Base-by-base conservation (phyloP, 768 basidiomycete species). In the Auriculariales sp. region DNA sequence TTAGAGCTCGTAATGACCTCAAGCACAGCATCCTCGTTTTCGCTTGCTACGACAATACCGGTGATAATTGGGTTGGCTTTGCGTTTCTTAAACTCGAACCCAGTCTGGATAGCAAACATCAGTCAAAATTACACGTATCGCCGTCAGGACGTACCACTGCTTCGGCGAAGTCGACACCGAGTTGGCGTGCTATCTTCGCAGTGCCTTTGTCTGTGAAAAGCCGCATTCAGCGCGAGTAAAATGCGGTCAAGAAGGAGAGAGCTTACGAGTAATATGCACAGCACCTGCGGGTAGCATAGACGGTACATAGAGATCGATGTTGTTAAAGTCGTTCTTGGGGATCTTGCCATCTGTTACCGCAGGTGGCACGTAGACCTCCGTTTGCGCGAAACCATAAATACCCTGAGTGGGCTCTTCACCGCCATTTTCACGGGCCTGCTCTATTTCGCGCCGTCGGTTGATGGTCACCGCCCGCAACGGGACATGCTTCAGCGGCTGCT, bases 51-150 rank as follows among this genome's bases (percentile, higher is more conserved):
- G 25, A 98, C 91, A 2, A 99, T 73, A 10, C 94, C 94, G 48
- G 81, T 76, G 28, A 94, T 68, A 52, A 89, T 69, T 3, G 94
- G 94, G 52, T 78, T 77, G 0, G 95, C 94, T 47, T 83, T 75
- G 28, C 87, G 81, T 62, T 93, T 92, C 61, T 81, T 89, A 69
- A 98, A 99, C 64, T 97, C 94, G 62, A 98, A 99, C 12, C 92
- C 86, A 51, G 81, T 90, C 93, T 97, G 35, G 45, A 51, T 46
- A 44, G 48, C 48, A 54, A 51, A 52, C 28, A 50, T 17, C 28
- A 52, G 35, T 27, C 31, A 44, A 45, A 28, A 49, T 52, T 39
- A 33, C 11, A 35, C 28, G 28, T 15, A 28, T 39, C 46, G 46
- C 42, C 47, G 29, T 31, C 49, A 28, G 49, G 48, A 77, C 89